Evolutionary conservation across 768 basidiomycete species (phyloP), one percentile per base, ranked within the genome.

Genomic region (Dendrothele bispora): DNA sequence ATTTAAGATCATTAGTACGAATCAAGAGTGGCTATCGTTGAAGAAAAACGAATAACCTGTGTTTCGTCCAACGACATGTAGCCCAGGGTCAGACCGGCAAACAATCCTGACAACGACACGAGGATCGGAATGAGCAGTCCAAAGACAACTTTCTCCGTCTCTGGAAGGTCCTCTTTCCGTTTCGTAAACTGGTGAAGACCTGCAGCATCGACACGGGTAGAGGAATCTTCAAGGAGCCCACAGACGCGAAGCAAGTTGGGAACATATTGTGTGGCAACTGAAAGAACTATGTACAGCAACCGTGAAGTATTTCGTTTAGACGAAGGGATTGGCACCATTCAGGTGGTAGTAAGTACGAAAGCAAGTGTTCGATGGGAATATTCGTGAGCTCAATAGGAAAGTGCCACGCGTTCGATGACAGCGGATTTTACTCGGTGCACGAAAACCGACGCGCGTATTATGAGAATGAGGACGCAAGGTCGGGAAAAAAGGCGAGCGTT

Each of bases 1-100:
- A n/a, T n/a, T n/a, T n/a, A n/a, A n/a, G n/a, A n/a, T n/a, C n/a
- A n/a, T n/a, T n/a, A n/a, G n/a, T n/a, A n/a, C n/a, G n/a, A n/a
- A n/a, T n/a, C n/a, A n/a, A n/a, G n/a, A n/a, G n/a, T n/a, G n/a
- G n/a, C n/a, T n/a, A n/a, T n/a, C n/a, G n/a, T n/a, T n/a, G n/a
- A n/a, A n/a, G n/a, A n/a, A n/a, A n/a, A n/a, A n/a, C n/a, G n/a
- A n/a, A n/a, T n/a, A n/a, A n/a, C n/a, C n/a, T 94, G 91, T 32
- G 92, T 94, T 65, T 88, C 88, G 67, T 95, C 92, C 63, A 95
- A 77, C 56, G 86, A 88, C 88, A 95, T 93, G 65, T 91, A 94
- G 27, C 91, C 92, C 38, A 95, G 72, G 49, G 93, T 95, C 55
- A 94, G 73, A 66, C 93, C 89, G 76, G 91, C 91, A 79, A 94